Base-by-base conservation (phyloP, 208 protist genomes). In the Phytomonas sp. region DNA sequence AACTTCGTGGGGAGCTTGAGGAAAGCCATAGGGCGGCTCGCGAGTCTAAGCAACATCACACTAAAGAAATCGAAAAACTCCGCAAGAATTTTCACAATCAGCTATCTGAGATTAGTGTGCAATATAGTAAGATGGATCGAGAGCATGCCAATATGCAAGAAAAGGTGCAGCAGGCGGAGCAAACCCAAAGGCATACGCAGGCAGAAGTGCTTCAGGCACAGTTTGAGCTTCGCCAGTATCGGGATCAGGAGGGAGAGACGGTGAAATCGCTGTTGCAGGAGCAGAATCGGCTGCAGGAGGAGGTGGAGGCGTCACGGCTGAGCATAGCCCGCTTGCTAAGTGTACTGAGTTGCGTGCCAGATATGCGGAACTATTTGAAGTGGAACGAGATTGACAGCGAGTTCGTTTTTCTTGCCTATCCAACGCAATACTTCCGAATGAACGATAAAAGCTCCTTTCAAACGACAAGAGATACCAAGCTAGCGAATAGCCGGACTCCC, bases 241-340 rank as follows among this genome's bases (percentile, higher is more conserved):
- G 66, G n/a, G 73, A 72, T 40, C 51, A 66, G 9, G 72, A 68
- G 56, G 60, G 64, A 26, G 60, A 69, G 68, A 60, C 71, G 62
- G 46, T 59, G 0, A 73, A 75, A 51, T 66, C 37, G 28, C 66
- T 86, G 43, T 32, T 53, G 13, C 31, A 61, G 8, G 72, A 88
- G 28, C 78, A 69, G n/a, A 70, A 79, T 31, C 71, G 71, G 8
- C 64, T 92, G 31, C 77, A 75, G 51, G 81, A 87, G 62, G 80
- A 90, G 60, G 77, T 90, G 26, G 78, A 85, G 36, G 82, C 72
- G 6, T 76, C 81, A 51, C 87, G 77, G 43, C 70, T 88, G 6
- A 93, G 90, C 71, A 84, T 90, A 77, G 80, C 84, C 29, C 83
- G 87, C 7, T 74, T 95, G 71, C 77, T 95, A 69, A 80, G 75